Percentiles rank a stretch among this genome's conserved stretches.
These are phyloP conservation scores for Fusarium clavum DNA, from an alignment of 2,329 filamentous ascomycete genomes.

Conservation along the genomic window DNA sequence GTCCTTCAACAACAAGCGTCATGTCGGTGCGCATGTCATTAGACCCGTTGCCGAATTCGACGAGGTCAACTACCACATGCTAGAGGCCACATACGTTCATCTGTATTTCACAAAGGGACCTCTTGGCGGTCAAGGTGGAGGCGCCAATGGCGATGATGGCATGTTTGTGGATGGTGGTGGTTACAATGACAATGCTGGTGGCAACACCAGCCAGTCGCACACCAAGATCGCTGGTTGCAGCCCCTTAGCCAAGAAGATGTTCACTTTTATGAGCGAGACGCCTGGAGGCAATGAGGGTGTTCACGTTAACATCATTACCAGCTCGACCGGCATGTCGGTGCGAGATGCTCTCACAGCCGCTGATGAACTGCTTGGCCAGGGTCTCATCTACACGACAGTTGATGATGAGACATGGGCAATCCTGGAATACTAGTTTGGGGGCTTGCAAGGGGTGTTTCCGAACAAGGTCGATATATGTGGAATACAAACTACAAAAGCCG, in stretches of 20 bases:
- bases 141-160: constrained; percentile 58
- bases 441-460: background rate
- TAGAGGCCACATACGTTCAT: constrained; percentile 91
- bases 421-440: constrained; percentile 68
- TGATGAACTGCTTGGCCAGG: constrained; percentile 80
- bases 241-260: constrained; percentile 75
- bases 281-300: constrained; percentile 84
- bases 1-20: constrained; percentile 83
- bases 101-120: constrained; percentile 82
- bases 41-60: constrained; percentile 86
- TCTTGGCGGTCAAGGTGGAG: constrained; percentile 55
- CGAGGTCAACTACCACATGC: constrained; percentile 91
- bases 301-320: constrained; percentile 81
- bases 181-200: constrained; percentile 52
- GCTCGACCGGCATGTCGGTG: constrained; percentile 71
- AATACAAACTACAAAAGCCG: constrained; percentile 29
- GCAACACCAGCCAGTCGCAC: constrained; percentile 53
- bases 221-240: constrained; percentile 63
- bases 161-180: constrained; percentile 68
- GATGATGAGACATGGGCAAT: constrained; percentile 94
- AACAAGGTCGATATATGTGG: constrained; percentile 9
- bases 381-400: constrained; percentile 88
- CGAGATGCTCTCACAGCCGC: constrained; percentile 80
- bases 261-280: constrained; percentile 72
- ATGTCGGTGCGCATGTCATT: constrained; percentile 83